Conservation (phyloP, 768 basidiomycete genomes). For the Russula compacta region DNA sequence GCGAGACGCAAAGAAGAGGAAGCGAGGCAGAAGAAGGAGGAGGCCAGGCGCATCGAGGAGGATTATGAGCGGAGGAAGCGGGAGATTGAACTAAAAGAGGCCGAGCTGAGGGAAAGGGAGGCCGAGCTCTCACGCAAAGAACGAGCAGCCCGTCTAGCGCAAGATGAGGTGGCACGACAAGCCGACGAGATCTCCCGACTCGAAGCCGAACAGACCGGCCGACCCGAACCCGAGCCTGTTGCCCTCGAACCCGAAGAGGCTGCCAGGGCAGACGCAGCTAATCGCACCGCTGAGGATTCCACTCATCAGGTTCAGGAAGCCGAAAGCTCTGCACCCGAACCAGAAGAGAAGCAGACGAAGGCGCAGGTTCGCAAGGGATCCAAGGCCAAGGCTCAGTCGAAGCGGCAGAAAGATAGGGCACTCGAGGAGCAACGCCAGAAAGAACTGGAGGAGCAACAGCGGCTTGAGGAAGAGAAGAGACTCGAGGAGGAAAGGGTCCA, state of each 20-base stretch:
- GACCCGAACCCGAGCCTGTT: no score
- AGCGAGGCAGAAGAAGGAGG: slow-evolving; percentile 24
- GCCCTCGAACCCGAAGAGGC: slow-evolving; percentile 1
- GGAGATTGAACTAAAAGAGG: slow-evolving; percentile 16
- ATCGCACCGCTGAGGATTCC: neutral
- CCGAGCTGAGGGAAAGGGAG: slow-evolving; percentile 13
- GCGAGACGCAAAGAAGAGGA: slow-evolving; percentile 25
- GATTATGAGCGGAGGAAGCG: slow-evolving; percentile 19
- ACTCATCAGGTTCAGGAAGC: neutral
- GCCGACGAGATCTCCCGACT: neutral
- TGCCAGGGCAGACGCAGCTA: neutral
- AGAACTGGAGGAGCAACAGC: slow-evolving; percentile 1
- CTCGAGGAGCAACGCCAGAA: slow-evolving; percentile 13
- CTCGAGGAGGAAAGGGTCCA: slow-evolving; percentile 4
- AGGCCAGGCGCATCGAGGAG: slow-evolving; percentile 27
- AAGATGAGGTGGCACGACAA: neutral
- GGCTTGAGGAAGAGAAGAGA: slow-evolving; percentile 8
- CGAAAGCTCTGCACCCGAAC: slow-evolving; percentile 1
- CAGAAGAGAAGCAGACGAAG: slow-evolving; percentile 6
- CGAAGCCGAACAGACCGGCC: neutral
- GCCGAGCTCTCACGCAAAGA: slow-evolving; percentile 11
- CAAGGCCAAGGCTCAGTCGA: slow-evolving; percentile 13
- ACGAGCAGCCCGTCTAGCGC: neutral
- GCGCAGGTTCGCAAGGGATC: slow-evolving; percentile 3
- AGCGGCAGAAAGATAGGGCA: slow-evolving; percentile 20